Conservation (phyloP, 176 grass and related monocot species). For the Chloris gayana region DNA sequence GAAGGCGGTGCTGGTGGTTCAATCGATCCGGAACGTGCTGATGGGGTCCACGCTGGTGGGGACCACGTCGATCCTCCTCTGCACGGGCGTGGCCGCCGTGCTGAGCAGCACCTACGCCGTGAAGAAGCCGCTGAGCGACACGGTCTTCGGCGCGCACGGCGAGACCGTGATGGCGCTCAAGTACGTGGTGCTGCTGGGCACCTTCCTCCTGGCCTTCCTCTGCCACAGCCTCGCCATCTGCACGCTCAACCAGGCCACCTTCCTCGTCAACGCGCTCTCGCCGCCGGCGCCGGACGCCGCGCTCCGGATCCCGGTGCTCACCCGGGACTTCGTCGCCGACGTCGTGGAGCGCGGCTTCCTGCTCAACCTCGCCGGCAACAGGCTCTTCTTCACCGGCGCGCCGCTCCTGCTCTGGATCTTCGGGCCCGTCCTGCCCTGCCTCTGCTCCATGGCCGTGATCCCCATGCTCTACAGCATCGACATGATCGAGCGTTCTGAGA, state of each 20-base stretch:
- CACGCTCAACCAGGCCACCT: constrained; percentile 65
- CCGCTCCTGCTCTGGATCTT: constrained; percentile 84
- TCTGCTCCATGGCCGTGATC: constrained; percentile 54
- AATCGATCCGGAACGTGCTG: constrained; percentile 80
- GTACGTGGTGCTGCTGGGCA: constrained; percentile 54
- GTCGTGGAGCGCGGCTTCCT: constrained; percentile 53
- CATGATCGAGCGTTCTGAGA: constrained; percentile 29
- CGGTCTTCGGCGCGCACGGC: constrained; percentile 67
- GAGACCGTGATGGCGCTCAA: constrained; percentile 66
- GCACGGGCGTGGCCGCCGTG: constrained; percentile 71
- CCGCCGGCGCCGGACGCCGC: constrained; percentile 1
- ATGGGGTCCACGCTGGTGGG: constrained; percentile 78
- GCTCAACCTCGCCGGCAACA: constrained; percentile 67
- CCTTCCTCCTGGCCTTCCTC: constrained; percentile 84
- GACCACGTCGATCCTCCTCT: constrained; percentile 72
- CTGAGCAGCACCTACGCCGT: constrained; percentile 86
- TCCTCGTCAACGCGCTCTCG: constrained; percentile 73
- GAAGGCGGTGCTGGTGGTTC: constrained; percentile 70
- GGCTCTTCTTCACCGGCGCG: constrained; percentile 64
- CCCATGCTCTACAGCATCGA: constrained; percentile 66
- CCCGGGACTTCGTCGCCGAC: constrained; percentile 51
- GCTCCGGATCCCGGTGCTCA: constrained; percentile 13
- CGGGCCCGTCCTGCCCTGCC: constrained; percentile 62
- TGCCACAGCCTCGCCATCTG: constrained; percentile 74
- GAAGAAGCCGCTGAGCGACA: constrained; percentile 74